Conservation (phyloP, 2,329 filamentous ascomycete species). For the Capronia americana region DNA sequence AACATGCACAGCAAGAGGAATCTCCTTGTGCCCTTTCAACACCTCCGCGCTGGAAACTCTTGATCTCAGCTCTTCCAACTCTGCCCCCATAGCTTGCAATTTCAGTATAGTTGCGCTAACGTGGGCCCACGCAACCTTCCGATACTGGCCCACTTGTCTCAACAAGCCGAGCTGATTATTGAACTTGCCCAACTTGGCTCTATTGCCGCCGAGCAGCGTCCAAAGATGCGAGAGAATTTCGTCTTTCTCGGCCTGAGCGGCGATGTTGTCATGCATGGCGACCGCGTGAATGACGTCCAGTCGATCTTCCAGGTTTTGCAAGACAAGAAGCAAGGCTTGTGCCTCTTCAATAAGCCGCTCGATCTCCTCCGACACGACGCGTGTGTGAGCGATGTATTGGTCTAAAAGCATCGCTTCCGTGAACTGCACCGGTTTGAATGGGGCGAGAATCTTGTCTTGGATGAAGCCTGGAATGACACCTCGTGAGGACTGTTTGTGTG, state of each 20-base stretch:
- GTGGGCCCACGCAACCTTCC: conserved; percentile 69
- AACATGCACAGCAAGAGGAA: conserved; percentile 76
- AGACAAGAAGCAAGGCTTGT: conserved; percentile 68
- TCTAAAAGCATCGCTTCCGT: conserved; percentile 70
- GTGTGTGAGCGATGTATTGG: conserved; percentile 76
- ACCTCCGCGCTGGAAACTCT: conserved; percentile 66
- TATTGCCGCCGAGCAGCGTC: conserved; percentile 76
- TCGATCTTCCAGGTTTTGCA: conserved; percentile 72
- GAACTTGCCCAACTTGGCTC: conserved; percentile 64
- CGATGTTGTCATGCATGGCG: conserved; percentile 67
- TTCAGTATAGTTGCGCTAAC: conserved; percentile 74
- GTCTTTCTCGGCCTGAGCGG: conserved; percentile 64
- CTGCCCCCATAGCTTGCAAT: conserved; percentile 73
- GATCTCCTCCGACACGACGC: conserved; percentile 73
- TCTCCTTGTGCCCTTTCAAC: conserved; percentile 45
- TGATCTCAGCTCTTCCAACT: conserved; percentile 74
- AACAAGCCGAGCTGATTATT: conserved; percentile 70
- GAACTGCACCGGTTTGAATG: conserved; percentile 67
- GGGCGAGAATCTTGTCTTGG: conserved; percentile 58
- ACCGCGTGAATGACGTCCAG: conserved; percentile 74
- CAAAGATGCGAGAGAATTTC: conserved; percentile 74
- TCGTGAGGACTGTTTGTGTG: conserved; percentile 48
- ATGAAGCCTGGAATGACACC: conserved; percentile 52
- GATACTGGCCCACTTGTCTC: conserved; percentile 68
- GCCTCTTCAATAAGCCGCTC: conserved; percentile 71